A percentile compares a stretch with the other conserved stretches of the same genome.
phyloP scores from a whole-genome alignment of 2,329 filamentous ascomycete species.

The Ceratocystis albifundus region DNA sequence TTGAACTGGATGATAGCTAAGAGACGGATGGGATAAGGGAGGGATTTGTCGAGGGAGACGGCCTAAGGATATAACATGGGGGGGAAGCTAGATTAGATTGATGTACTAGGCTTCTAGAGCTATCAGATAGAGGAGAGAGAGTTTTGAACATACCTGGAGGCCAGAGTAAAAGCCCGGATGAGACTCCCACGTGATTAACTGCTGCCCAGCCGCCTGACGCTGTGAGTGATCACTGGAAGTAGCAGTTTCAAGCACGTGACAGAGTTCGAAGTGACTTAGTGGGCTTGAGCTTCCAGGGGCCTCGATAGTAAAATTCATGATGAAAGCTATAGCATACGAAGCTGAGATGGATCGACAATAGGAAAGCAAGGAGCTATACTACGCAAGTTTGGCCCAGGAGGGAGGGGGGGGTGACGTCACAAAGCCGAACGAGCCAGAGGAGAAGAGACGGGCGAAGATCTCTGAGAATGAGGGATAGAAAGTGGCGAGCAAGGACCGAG shows the following conservation, averaged over 20 bases:
- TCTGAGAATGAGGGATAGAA: not conserved
- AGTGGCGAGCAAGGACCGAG: not conserved
- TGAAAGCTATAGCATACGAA: slow-evolving; percentile 15
- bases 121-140: not conserved
- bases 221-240: slow-evolving; percentile 50
- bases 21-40: slow-evolving; percentile 70
- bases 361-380: slow-evolving; percentile 2
- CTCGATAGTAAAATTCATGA: slow-evolving; percentile 63
- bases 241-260: slow-evolving; percentile 51
- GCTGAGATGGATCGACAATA: not conserved
- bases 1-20: slow-evolving; percentile 90
- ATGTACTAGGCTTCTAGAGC: slow-evolving; percentile 13
- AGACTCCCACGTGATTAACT: slow-evolving; percentile 61
- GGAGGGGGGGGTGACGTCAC: not conserved
- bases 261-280: slow-evolving; percentile 51
- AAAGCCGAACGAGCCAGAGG: not conserved
- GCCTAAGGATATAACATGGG: slow-evolving; percentile 46
- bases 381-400: no score
- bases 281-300: slow-evolving; percentile 71
- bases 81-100: slow-evolving; percentile 8
- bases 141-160: slow-evolving; percentile 45
- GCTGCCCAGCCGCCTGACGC: slow-evolving; percentile 56
- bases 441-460: not conserved
- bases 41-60: slow-evolving; percentile 66
- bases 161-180: slow-evolving; percentile 54